Evolutionary conservation across 1,284 basidiomycete species (phyloP).

Genomic region (Entoloma clypeatum): DNA sequence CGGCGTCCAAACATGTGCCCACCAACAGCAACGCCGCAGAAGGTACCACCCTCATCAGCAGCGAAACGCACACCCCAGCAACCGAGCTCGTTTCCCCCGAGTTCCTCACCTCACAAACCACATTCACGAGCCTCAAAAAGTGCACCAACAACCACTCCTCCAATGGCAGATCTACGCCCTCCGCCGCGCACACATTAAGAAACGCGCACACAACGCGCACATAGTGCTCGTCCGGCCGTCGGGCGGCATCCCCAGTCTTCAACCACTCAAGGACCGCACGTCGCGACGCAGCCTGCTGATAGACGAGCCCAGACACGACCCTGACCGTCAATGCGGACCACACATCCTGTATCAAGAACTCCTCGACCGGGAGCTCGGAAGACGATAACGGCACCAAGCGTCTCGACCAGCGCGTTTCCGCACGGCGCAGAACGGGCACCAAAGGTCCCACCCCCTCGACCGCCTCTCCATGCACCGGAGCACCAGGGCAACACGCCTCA

Average conservation of each 20-base stretch:
- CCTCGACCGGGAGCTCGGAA: constrained; percentile 24
- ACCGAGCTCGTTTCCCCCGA: constrained; percentile 19
- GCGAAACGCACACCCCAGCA: constrained; percentile 21
- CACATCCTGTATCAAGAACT: constrained; percentile 33
- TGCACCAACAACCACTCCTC: constrained; percentile 24
- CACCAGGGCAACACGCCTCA: constrained; percentile 38
- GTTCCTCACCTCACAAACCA: constrained; percentile 18
- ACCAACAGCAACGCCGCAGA: too few relatives aligned
- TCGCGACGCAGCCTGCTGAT: constrained; percentile 26
- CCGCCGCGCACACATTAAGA: constrained; percentile 29
- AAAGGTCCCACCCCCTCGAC: constrained; percentile 16
- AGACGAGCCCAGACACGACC: constrained; percentile 42
- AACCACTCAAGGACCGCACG: constrained; percentile 28
- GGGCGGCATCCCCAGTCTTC: constrained; percentile 18
- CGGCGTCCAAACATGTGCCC: too few relatives aligned
- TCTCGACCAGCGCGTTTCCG: constrained; percentile 25
- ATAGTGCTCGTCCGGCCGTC: constrained; percentile 26
- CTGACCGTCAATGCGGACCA: constrained; percentile 41
- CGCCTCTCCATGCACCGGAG: constrained; percentile 12
- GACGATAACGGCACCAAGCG: constrained; percentile 23
- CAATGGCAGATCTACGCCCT: constrained; percentile 6
- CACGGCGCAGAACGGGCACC: constrained; percentile 19
- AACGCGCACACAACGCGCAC: constrained; percentile 39
- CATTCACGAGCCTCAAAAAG: constrained; percentile 19
- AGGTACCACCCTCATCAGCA: constrained; percentile 14